Conservation (phyloP, 179 eudicot species). For the Amaranthus tricolor region DNA sequence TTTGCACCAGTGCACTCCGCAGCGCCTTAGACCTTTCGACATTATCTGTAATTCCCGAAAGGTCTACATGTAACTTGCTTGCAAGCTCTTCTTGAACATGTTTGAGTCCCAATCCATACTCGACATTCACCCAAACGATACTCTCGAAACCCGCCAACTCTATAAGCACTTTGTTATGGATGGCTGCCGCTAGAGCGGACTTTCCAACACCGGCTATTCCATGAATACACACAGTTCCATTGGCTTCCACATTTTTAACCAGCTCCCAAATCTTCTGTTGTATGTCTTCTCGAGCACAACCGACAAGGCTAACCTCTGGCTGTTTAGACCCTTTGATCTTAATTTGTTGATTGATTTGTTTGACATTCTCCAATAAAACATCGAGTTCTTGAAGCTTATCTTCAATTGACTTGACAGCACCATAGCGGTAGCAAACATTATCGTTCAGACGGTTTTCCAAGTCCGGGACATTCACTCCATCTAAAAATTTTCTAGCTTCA, state of each 20-base stretch:
- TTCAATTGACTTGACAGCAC: constrained; percentile 23
- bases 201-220: constrained; percentile 58
- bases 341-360: constrained; percentile 13
- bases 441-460: constrained; percentile 21
- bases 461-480: constrained; percentile 7
- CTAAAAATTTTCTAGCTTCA: constrained; percentile 18
- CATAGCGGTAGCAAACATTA: constrained; percentile 21
- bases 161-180: constrained; percentile 40
- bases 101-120: constrained; percentile 31
- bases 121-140: constrained; percentile 44
- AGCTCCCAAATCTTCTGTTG: constrained; percentile 28
- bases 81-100: constrained; percentile 42
- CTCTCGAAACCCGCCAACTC: constrained; percentile 32
- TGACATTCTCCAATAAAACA: constrained; percentile 27
- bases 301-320: constrained; percentile 23
- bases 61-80: constrained; percentile 29
- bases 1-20: constrained; percentile 28
- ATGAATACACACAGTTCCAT: constrained; percentile 36
- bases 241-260: constrained; percentile 21
- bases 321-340: constrained; percentile 31
- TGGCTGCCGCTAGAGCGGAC: constrained; percentile 36
- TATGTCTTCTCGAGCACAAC: constrained; percentile 18
- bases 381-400: constrained; percentile 28
- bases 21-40: constrained; percentile 31
- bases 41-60: constrained; percentile 25